These are phyloP conservation scores for Cytospora paraplurivora DNA, from an alignment of 2,329 filamentous ascomycete genomes.

Conservation along the genomic window DNA sequence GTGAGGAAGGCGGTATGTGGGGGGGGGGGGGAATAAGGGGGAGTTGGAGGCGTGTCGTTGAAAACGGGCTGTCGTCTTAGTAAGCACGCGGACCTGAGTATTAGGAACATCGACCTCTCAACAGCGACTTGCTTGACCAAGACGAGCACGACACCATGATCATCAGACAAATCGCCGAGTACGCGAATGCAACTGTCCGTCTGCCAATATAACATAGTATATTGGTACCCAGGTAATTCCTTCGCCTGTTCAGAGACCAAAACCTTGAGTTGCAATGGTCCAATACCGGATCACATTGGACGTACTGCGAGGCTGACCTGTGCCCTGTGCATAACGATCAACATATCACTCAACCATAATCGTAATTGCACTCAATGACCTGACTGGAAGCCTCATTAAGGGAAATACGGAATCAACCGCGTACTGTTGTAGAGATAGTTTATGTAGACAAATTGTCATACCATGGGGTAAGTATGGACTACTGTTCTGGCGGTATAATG, in stretches of 20 bases:
- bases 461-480: too few relatives aligned
- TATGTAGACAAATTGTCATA: too few relatives aligned
- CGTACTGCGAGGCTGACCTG: not conserved
- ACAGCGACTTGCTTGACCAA: not conserved
- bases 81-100: not conserved
- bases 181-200: not conserved
- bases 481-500: too few relatives aligned
- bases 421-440: too few relatives aligned
- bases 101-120: not conserved
- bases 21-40: not conserved
- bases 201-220: not conserved
- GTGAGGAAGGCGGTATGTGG: slow-evolving; percentile 19
- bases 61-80: slow-evolving; percentile 16
- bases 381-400: not conserved
- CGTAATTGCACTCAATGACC: not conserved
- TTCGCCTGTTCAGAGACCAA: not conserved
- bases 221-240: not conserved
- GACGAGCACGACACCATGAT: not conserved
- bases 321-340: not conserved
- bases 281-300: not conserved
- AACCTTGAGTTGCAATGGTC: not conserved
- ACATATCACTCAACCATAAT: not conserved
- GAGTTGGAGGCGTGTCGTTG: slow-evolving; percentile 17
- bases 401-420: not conserved
- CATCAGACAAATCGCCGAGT: not conserved